Evolutionary conservation across 2,329 filamentous ascomycete genomes (phyloP), one percentile per base, ranked within the genome.

Genomic region (Fonsecaea erecta): DNA sequence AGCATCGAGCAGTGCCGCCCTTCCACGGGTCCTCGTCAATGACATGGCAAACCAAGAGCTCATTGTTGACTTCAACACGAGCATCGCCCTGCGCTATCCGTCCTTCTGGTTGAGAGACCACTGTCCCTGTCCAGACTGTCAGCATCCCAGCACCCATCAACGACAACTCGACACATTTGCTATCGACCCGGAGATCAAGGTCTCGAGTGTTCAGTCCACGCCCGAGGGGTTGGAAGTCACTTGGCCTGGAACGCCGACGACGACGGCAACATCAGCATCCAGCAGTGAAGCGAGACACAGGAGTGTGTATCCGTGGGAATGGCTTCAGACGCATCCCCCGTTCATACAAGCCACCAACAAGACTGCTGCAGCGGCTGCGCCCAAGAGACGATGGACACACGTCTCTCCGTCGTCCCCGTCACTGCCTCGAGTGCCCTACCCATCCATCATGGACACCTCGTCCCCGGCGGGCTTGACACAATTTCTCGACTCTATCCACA

Each of bases 61-160:
- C 37, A 64, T 72, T 30, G 62, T 72, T 37, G 69, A 71, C 57
- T 70, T 71, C 63, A 57, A 66, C 60, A 59, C 55, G 7, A 65
- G 68, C 12, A 64, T 64, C 11, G 68, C 69, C 24, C 51, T 70
- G 16, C 64, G 70, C 2, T 72, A 69, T 55, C 70, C 70, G 8
- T 70, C 68, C 6, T 72, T 73, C 43, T 70, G 68, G 73, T 21
- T 75, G 26, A 88, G 90, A 68, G 90, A 93, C 71, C 90, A 91
- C 72, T 93, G 90, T 73, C 88, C 87, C 64, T 93, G 90, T 73
- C 71, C 76, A 1, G 75, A 79, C 65, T 93, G 90, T 73, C 82
- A 90, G 26, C 88, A 92, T 75, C 84, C 85, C 63, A 85, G 88
- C 66, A 93, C 90, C 3, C 86, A 83, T 75, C 90, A 93, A 76